phyloP scores from a whole-genome alignment of 805 yeast species.

The Lipomyces spencermartinsiae region DNA sequence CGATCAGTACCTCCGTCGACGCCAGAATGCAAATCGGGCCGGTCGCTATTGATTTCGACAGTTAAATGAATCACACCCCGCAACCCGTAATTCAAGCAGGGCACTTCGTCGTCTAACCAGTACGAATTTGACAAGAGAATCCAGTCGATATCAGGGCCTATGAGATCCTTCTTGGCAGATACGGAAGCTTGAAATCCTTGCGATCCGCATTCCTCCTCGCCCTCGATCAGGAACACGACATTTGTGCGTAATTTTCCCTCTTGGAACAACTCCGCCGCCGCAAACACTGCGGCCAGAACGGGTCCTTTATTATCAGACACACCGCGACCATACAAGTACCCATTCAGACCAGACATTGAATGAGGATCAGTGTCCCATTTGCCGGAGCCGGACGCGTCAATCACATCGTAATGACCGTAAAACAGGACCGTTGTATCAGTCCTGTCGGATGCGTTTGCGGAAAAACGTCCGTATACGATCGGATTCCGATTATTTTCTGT shows the following conservation, averaged over 20 bases:
- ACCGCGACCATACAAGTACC: conserved; percentile 89
- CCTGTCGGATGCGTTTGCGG: conserved; percentile 44
- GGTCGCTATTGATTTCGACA: conserved; percentile 71
- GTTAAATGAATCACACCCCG: conserved; percentile 87
- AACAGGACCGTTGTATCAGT: conserved; percentile 59
- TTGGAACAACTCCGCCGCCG: conserved; percentile 74
- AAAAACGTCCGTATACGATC: conserved; percentile 75
- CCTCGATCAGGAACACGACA: conserved; percentile 84
- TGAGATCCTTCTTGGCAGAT: conserved; percentile 52
- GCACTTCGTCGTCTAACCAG: conserved; percentile 88
- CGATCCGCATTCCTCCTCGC: conserved; percentile 95
- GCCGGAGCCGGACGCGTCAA: conserved; percentile 68
- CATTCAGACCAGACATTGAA: conserved; percentile 73
- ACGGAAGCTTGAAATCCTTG: conserved; percentile 79
- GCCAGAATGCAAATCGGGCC: conserved; percentile 93
- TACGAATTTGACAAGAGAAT: conserved; percentile 86
- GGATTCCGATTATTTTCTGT: conserved; percentile 79
- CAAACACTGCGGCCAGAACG: conserved; percentile 79
- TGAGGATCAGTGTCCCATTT: conserved; percentile 86
- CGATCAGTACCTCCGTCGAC: conserved; percentile 91
- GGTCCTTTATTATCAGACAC: conserved; percentile 97
- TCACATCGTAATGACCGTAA: conserved; percentile 97
- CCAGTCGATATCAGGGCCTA: conserved; percentile 80
- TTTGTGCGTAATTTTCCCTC: conserved; percentile 64
- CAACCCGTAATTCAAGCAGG: conserved; percentile 92